phyloP scores from a whole-genome alignment of 2,329 filamentous ascomycete species.

The Trichoderma harzianum region DNA sequence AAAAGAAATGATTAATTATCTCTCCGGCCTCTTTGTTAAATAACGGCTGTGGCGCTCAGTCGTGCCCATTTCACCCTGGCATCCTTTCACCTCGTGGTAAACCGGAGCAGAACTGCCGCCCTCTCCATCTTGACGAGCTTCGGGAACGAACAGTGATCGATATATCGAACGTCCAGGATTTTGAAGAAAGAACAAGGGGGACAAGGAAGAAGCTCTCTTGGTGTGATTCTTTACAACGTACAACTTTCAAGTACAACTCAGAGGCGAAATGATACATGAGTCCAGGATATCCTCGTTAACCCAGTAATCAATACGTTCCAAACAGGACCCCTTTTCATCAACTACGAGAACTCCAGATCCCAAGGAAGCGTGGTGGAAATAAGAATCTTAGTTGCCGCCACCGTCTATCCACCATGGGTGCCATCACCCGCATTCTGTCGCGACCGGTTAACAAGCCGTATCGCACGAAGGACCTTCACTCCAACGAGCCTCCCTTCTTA shows the following conservation, averaged over 20 bases:
- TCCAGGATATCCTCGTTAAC: background rate
- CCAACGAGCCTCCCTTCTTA: conserved; percentile 36
- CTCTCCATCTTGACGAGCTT: background rate
- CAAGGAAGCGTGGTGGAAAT: background rate
- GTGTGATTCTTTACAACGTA: background rate
- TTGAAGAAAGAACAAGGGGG: background rate
- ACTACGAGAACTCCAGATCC: background rate
- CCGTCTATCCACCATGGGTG: background rate
- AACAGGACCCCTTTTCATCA: background rate
- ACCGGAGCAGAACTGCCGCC: background rate
- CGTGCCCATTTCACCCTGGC: background rate
- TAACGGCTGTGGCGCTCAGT: conserved; percentile 7
- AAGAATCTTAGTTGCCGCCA: background rate
- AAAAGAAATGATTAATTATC: background rate
- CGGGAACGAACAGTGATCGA: background rate
- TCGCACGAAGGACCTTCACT: conserved; percentile 34
- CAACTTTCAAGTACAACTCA: background rate
- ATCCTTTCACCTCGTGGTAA: background rate
- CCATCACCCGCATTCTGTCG: conserved; percentile 41
- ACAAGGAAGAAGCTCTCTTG: background rate
- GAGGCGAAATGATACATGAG: background rate
- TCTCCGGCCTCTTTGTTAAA: background rate
- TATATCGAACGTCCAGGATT: background rate
- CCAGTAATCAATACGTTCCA: background rate
- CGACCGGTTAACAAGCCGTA: conserved; percentile 52